A percentile compares a stretch with the other conserved stretches of the same genome.
Conservation (phyloP, 768 basidiomycete species). For the Suillus spraguei region DNA sequence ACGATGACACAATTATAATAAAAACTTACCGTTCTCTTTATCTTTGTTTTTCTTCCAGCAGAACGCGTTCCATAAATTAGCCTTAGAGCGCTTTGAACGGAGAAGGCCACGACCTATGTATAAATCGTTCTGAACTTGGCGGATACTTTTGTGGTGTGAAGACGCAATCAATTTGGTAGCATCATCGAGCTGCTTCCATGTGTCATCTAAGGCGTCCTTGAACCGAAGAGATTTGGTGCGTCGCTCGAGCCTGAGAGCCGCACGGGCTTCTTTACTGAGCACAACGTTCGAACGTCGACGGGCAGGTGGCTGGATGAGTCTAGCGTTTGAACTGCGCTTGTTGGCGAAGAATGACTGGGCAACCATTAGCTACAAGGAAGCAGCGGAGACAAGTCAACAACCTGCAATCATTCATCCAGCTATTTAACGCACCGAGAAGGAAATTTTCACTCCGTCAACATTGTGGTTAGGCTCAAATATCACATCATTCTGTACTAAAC, state of each 20-base stretch:
- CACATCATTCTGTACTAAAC: neutral
- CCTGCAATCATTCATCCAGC: neutral
- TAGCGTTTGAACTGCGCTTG: neutral
- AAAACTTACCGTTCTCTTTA: no score
- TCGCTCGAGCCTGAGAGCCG: neutral
- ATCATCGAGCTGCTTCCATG: constrained; percentile 12
- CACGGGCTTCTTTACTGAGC: constrained; percentile 12
- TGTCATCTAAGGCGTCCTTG: constrained; percentile 6
- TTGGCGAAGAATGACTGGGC: neutral
- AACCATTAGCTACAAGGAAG: constrained; percentile 1
- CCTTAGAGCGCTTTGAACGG: no score
- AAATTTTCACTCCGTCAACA: neutral
- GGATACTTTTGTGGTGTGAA: constrained; percentile 13
- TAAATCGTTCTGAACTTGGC: constrained; percentile 10
- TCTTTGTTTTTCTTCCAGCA: no score
- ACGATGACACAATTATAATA: no score
- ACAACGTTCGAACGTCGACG: neutral
- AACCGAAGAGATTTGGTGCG: neutral
- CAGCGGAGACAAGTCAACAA: neutral
- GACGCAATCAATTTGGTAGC: constrained; percentile 2
- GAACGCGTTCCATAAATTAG: no score
- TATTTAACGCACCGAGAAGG: neutral
- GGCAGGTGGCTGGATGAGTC: neutral
- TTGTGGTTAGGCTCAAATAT: neutral
- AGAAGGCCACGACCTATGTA: constrained; percentile 5